A percentile compares a stretch with the other conserved stretches of the same genome.
phyloP scores from a whole-genome alignment of 1,284 basidiomycete species.

The Fomitopsis betulina region DNA sequence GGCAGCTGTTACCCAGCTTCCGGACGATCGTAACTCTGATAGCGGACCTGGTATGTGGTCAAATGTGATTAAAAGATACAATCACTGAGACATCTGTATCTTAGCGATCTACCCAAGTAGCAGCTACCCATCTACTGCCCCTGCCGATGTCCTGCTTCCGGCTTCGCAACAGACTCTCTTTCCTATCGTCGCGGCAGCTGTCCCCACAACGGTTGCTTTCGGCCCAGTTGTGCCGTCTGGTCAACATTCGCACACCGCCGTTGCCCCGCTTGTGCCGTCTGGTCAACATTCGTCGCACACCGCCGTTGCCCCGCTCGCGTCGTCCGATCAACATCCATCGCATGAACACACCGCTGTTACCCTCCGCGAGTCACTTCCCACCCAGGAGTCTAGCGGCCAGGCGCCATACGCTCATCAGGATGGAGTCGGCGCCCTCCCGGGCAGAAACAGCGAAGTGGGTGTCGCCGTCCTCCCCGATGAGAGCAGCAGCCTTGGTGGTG shows the following conservation, averaged over 20 bases:
- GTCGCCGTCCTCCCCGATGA: conserved; percentile 31
- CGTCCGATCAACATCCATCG: not conserved
- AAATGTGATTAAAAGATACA: not conserved
- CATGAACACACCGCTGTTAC: not conserved
- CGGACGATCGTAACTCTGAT: conserved; percentile 18
- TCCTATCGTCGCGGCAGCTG: not conserved
- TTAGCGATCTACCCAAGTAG: not conserved
- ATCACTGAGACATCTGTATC: not conserved
- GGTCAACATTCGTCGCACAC: not conserved
- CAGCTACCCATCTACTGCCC: not conserved
- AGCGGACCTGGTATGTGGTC: not conserved
- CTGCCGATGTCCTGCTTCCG: not conserved
- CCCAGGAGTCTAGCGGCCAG: conserved; percentile 15
- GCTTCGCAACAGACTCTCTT: not conserved
- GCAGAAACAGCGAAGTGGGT: conserved; percentile 22
- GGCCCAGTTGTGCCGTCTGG: not conserved
- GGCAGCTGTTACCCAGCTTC: conserved; percentile 26
- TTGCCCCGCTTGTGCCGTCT: not conserved
- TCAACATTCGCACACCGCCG: not conserved
- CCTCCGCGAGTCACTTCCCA: conserved; percentile 11
- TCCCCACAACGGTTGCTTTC: not conserved
- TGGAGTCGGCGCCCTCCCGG: conserved; percentile 29
- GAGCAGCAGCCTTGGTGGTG: conserved; percentile 6
- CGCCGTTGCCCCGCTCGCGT: not conserved
- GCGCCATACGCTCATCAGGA: conserved; percentile 10